Conservation (phyloP, 345 rosid species). For the Brassica juncea region DNA sequence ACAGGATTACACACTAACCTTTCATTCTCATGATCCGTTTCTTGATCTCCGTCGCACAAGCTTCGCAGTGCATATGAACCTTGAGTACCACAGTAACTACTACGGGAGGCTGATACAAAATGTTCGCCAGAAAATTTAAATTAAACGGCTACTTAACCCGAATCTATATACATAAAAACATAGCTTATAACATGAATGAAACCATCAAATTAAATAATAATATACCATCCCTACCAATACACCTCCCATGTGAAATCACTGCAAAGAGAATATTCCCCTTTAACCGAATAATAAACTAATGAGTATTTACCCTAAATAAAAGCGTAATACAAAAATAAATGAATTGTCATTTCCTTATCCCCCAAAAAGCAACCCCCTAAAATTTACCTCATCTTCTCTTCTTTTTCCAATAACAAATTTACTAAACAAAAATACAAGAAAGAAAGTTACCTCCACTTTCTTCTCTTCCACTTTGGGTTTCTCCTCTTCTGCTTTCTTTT, state of each 20-base stretch:
- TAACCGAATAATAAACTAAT: neutral
- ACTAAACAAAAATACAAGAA: neutral
- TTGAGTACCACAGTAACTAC: slow-evolving; percentile 65
- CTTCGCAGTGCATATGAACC: slow-evolving; percentile 96
- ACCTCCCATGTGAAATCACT: slow-evolving; percentile 40
- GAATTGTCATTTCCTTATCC: neutral
- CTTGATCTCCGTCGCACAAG: slow-evolving; percentile 82
- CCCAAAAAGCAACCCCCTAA: slow-evolving; percentile 2
- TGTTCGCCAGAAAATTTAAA: neutral
- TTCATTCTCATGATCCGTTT: slow-evolving; percentile 88
- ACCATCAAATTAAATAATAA: neutral
- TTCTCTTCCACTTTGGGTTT: slow-evolving; percentile 63
- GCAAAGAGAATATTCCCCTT: slow-evolving; percentile 34
- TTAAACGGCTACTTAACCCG: neutral
- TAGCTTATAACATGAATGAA: neutral
- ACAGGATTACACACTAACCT: slow-evolving; percentile 46
- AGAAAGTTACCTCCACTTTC: slow-evolving; percentile 69
- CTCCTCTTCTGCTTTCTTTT: slow-evolving; percentile 58
- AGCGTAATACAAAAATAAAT: neutral
- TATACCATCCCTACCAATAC: slow-evolving; percentile 32
- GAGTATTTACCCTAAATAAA: neutral
- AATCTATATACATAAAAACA: neutral
- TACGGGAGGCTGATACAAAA: slow-evolving; percentile 56
- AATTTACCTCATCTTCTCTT: neutral
- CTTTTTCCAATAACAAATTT: neutral